Base-by-base conservation (phyloP, 2,329 filamentous ascomycete genomes). In the Clonostachys rosea region DNA sequence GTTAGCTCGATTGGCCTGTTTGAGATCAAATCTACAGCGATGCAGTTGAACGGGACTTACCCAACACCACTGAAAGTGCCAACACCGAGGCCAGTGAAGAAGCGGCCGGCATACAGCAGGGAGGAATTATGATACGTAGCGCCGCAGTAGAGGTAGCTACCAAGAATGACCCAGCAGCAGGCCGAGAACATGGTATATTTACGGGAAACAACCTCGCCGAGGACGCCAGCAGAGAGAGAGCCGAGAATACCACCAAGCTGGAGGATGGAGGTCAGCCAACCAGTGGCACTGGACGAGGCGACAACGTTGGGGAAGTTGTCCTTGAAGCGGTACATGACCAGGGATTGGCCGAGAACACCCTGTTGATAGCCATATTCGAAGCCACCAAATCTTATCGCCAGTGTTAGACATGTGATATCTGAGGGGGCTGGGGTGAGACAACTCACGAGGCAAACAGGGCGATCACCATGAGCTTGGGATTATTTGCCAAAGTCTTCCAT, bases 351-450 rank as follows among this genome's bases (percentile, higher is more conserved):
- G 4, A 80, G 61, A 2, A 80, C 74, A 44, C 75, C 76, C 54
- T 79, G 76, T 48, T 79, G 74, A 54, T 76, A 77, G 46, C 74
- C 74, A 68, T 75, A 77, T 49, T 73, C 69, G 42, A 77, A 71
- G 18, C 74, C 74, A 49, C 73, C 73, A 18, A 76, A 68, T n/a
- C 71, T 75, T 8, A n/a, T 18, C 14, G 17, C 14, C 36, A 34
- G 14, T 14, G 11, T 37, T 34, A 43, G 48, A 14, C 6, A 41
- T 30, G 47, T 35, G 14, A 42, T 20, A 45, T 3, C 33, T 5
- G 18, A 10, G 11, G 35, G 6, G 35, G 34, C 5, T 16, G 3
- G 13, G 17, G 30, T 14, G 13, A 2, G 12, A 40, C 16, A 18
- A 57, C 61, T 55, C 56, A 69, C 63, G 66, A 68, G 33, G 66